Conservation (phyloP, 225 moss, liverwort and hornwort genomes). For the Marchantia polymorpha region DNA sequence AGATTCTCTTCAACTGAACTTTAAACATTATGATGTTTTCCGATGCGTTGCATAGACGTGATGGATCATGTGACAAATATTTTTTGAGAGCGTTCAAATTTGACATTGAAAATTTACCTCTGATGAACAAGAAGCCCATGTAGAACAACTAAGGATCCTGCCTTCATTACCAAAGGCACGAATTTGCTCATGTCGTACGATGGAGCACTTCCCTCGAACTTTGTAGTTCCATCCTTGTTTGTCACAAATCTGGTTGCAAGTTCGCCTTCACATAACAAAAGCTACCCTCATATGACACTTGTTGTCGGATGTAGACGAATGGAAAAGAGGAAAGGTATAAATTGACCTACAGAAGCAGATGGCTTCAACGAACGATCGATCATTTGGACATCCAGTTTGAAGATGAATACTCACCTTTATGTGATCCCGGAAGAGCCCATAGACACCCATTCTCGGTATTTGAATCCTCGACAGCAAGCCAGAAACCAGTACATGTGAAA, state of each 20-base stretch:
- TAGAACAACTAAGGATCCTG: conserved; percentile 83
- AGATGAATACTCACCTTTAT: conserved; percentile 47
- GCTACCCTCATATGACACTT: background rate
- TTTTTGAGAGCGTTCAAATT: no score
- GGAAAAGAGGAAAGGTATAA: no score
- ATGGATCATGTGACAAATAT: no score
- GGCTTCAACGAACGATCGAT: background rate
- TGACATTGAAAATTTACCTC: conserved; percentile 46
- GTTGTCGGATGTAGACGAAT: no score
- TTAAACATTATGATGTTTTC: no score
- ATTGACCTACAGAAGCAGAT: no score
- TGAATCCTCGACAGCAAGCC: conserved; percentile 89
- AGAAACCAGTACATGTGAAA: conserved; percentile 67
- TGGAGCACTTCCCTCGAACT: conserved; percentile 46
- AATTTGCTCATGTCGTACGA: conserved; percentile 62
- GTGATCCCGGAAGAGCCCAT: conserved; percentile 87
- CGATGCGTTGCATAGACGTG: no score
- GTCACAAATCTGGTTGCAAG: conserved; percentile 56
- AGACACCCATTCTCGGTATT: conserved; percentile 81
- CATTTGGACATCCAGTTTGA: background rate
- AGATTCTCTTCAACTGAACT: no score
- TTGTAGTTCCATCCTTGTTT: conserved; percentile 35
- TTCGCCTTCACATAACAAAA: conserved; percentile 40
- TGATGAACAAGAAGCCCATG: conserved; percentile 83
- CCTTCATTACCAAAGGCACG: conserved; percentile 89